phyloP scores from a whole-genome alignment of 2,329 filamentous ascomycete genomes.

The Penicillium brasilianum region DNA sequence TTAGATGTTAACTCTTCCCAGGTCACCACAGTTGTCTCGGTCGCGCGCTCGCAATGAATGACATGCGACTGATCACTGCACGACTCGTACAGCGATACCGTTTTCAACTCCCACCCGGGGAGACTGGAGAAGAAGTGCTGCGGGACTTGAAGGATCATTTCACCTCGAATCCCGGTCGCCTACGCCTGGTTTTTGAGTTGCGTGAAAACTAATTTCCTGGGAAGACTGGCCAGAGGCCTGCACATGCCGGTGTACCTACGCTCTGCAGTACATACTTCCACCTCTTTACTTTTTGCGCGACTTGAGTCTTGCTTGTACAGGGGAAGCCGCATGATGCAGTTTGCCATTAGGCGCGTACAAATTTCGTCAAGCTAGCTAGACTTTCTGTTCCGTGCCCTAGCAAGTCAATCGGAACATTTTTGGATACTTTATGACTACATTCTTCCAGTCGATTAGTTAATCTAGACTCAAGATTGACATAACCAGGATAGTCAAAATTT shows the following conservation, averaged over 20 bases:
- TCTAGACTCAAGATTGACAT: too few species aligned
- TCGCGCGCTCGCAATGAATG: constrained; percentile 26
- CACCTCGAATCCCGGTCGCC: constrained; percentile 21
- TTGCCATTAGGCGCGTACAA: background rate
- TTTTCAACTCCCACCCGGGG: constrained; percentile 15
- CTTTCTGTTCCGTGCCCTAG: background rate
- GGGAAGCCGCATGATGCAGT: background rate
- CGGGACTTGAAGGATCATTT: constrained; percentile 22
- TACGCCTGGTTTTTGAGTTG: constrained; percentile 21
- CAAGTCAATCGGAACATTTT: too few species aligned
- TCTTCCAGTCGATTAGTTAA: too few species aligned
- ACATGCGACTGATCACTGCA: constrained; percentile 24
- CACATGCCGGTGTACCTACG: background rate
- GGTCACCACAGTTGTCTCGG: constrained; percentile 25
- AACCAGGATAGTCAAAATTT: too few species aligned
- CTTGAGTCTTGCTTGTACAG: background rate
- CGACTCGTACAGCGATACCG: constrained; percentile 18
- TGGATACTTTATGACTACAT: too few species aligned
- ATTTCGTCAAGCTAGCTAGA: background rate
- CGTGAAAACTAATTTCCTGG: constrained; percentile 4
- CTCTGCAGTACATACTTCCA: background rate
- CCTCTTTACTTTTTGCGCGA: background rate
- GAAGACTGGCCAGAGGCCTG: background rate
- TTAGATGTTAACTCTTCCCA: background rate
- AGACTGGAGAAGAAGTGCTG: constrained; percentile 16